Conservation (phyloP, 371 early-diverging fungal genomes). For the Mucor indicus region DNA sequence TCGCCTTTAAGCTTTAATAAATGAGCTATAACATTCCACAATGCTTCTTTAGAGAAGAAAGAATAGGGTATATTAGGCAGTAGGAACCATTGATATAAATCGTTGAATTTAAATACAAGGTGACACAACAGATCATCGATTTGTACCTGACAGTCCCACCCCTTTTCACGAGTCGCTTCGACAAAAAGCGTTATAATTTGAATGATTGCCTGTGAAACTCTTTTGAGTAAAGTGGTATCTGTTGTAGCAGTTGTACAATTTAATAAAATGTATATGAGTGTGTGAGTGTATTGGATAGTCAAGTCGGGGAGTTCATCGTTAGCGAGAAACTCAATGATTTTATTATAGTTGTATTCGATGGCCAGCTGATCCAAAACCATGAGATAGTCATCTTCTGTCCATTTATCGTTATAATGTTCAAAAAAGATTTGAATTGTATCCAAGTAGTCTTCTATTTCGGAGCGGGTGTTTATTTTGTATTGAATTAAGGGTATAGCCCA, state of each 20-base stretch:
- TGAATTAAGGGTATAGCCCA: conserved; percentile 65
- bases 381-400: conserved; percentile 64
- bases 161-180: conserved; percentile 4
- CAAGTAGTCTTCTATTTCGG: conserved; percentile 25
- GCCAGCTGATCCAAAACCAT: conserved; percentile 61
- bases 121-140: conserved; percentile 16
- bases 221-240: conserved; percentile 28
- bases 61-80: conserved; percentile 51
- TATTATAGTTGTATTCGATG: conserved; percentile 23
- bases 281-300: conserved; percentile 27
- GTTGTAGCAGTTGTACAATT: no score
- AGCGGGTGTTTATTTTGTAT: conserved; percentile 12
- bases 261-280: no score
- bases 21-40: conserved; percentile 31
- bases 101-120: conserved; percentile 4
- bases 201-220: conserved; percentile 42
- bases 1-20: conserved; percentile 18
- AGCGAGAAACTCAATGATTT: conserved; percentile 1
- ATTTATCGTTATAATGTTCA: conserved; percentile 15
- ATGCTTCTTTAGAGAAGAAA: conserved; percentile 32
- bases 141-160: conserved; percentile 9
- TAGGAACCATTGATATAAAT: conserved; percentile 35
- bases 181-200: conserved; percentile 36
- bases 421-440: conserved; percentile 24
- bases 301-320: neutral